Percentiles rank a stretch among this genome's conserved stretches.
Evolutionary conservation across 352 stramenopile genomes (phyloP).

Genomic region (Pythium biforme): DNA sequence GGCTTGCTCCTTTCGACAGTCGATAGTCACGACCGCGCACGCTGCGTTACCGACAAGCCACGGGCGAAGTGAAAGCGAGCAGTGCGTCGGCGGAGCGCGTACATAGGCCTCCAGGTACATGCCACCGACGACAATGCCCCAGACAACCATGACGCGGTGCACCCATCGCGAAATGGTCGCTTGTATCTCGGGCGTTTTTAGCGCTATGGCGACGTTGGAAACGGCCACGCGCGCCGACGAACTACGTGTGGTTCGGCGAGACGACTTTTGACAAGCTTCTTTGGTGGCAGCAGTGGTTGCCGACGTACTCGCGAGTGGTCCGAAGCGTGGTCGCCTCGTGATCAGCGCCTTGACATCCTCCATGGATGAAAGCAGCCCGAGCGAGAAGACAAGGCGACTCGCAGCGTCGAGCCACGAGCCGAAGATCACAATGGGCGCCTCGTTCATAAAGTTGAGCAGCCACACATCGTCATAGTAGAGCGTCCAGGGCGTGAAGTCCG

Average conservation of each 20-base stretch:
- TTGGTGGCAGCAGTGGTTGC: background rate
- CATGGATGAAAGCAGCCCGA: slow-evolving; percentile 33
- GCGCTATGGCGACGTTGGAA: slow-evolving; percentile 12
- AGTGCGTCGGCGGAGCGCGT: slow-evolving; percentile 2
- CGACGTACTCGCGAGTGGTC: background rate
- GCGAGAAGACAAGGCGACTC: slow-evolving; percentile 37
- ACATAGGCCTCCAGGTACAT: slow-evolving; percentile 27
- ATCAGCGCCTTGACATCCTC: slow-evolving; percentile 31
- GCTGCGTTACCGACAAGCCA: slow-evolving; percentile 27
- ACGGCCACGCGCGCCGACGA: background rate
- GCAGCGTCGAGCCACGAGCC: slow-evolving; percentile 34
- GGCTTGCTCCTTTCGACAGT: background rate
- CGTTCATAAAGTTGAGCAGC: slow-evolving; percentile 31
- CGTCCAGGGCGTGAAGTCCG: slow-evolving; percentile 1
- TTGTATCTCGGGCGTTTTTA: background rate
- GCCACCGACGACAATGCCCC: slow-evolving; percentile 23
- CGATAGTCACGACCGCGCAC: slow-evolving; percentile 28
- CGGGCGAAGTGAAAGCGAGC: slow-evolving; percentile 30
- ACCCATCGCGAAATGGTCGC: background rate
- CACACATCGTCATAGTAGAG: slow-evolving; percentile 32
- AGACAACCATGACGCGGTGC: slow-evolving; percentile 2
- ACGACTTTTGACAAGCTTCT: background rate
- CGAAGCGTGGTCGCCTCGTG: background rate
- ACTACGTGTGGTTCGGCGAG: too few species aligned
- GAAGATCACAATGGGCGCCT: slow-evolving; percentile 33